Conservation (phyloP, 345 rosid genomes). For the Salix dunnii region DNA sequence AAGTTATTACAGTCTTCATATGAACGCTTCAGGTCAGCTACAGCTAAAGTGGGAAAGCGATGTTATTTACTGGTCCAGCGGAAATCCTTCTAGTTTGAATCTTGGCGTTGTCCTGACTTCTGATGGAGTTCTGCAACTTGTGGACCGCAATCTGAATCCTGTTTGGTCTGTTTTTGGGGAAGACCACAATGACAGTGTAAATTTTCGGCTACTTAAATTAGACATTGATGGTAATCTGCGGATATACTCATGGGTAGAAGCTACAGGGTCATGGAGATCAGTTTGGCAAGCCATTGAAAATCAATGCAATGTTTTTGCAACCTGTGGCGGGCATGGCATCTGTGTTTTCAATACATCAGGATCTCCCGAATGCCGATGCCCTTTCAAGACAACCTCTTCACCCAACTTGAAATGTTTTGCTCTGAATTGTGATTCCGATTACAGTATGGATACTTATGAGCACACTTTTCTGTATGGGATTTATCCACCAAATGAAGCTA, state of each 20-base stretch:
- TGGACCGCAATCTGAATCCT: slow-evolving; percentile 33
- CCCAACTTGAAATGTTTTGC: slow-evolving; percentile 45
- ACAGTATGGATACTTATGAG: slow-evolving; percentile 40
- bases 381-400: slow-evolving; percentile 27
- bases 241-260: slow-evolving; percentile 64
- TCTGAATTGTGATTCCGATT: slow-evolving; percentile 40
- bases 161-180: slow-evolving; percentile 62
- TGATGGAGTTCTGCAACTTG: slow-evolving; percentile 56
- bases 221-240: slow-evolving; percentile 79
- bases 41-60: slow-evolving; percentile 69
- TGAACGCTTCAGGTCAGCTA: slow-evolving; percentile 50
- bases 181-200: slow-evolving; percentile 61
- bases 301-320: slow-evolving; percentile 79
- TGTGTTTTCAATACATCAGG: slow-evolving; percentile 57
- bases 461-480: slow-evolving; percentile 57
- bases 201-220: slow-evolving; percentile 63
- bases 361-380: slow-evolving; percentile 50
- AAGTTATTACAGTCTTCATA: slow-evolving; percentile 64
- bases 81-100: slow-evolving; percentile 35
- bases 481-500: slow-evolving; percentile 58
- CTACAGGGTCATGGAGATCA: slow-evolving; percentile 51
- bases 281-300: slow-evolving; percentile 92
- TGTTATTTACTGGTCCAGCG: slow-evolving; percentile 54
- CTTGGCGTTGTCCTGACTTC: slow-evolving; percentile 56
- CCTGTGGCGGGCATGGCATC: slow-evolving; percentile 61